Evolutionary conservation across 106 monocot species (phyloP).

Genomic region (Allium cepa): DNA sequence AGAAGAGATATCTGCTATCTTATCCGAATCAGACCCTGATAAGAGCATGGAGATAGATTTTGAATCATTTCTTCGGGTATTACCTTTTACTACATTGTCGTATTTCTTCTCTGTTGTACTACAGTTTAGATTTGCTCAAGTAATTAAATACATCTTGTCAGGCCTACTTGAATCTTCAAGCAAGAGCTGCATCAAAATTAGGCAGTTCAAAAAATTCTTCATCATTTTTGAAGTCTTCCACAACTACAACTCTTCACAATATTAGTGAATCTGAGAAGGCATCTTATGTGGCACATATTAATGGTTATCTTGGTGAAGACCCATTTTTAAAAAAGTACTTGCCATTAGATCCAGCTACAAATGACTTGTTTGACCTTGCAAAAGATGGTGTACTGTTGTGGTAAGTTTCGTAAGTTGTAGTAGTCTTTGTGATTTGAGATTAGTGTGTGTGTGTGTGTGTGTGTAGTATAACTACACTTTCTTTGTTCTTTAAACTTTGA

Average conservation of each 20-base stretch:
- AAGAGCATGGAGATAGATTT: conserved; percentile 59
- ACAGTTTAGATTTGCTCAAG: background rate
- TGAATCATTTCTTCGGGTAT: conserved; percentile 71
- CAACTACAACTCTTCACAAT: conserved; percentile 63
- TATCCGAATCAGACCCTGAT: conserved; percentile 46
- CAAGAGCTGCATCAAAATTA: conserved; percentile 30
- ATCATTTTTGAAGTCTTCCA: conserved; percentile 61
- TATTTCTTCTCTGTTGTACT: too few species aligned
- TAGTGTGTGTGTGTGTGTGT: too few species aligned
- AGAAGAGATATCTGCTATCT: conserved; percentile 41
- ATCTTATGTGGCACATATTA: conserved; percentile 79
- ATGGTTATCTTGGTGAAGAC: conserved; percentile 56
- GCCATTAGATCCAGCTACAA: conserved; percentile 49
- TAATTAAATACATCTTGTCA: conserved; percentile 1
- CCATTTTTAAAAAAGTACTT: conserved; percentile 68
- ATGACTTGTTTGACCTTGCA: conserved; percentile 66
- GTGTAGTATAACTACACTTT: too few species aligned
- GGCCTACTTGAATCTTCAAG: conserved; percentile 60
- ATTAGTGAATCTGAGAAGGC: conserved; percentile 82
- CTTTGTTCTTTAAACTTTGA: too few species aligned
- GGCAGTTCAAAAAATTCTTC: conserved; percentile 44
- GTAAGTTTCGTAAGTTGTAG: conserved; percentile 14
- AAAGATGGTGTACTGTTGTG: conserved; percentile 90
- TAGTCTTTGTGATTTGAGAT: too few species aligned
- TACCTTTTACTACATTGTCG: background rate